Evolutionary conservation across 768 basidiomycete species (phyloP), one percentile per base, ranked within the genome.

Genomic region (Sarcomyxa edulis): DNA sequence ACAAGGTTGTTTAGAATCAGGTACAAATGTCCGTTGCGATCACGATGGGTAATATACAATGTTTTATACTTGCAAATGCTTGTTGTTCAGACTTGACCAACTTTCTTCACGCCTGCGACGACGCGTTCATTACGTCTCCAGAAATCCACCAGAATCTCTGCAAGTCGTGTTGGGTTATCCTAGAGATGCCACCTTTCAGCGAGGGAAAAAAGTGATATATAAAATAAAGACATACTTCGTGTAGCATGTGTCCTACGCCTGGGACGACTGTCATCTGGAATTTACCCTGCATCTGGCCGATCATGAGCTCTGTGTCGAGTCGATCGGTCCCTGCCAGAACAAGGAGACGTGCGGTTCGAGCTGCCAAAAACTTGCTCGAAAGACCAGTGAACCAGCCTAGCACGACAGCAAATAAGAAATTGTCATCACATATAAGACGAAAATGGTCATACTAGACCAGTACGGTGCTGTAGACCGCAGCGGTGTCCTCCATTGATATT

Each of bases 271-370:
- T 82, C 57, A 97, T 72, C 61, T 97, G 95, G 61, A 97, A 99
- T 58, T 96, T 97, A 52, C 84, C 89, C 56, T 84, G 90, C 91
- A 95, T 94, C 54, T 94, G 91, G 1, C 86, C 96, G 35, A 98
- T 92, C 84, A 95, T 96, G 32, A 99, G 71, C 48, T 90, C 81
- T 49, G 78, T 84, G 53, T 99, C 96, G 4, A 98, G 75, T 12
- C 93, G 71, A 49, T 99, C 96, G 12, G 93, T 81, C 0, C 94
- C 95, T 0, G 96, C 96, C 11, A 99, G 68, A 7, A 98, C 76
- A 16, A 99, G 76, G 19, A 99, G 62, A 20, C 94, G 80, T 0
- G 94, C 95, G 0, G 89, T 76, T 10, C 83, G 76, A 0, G 80
- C 76, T 0, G 72, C 60, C 1, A 98, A 70, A 61, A 99, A 99